Base-by-base conservation (phyloP, 768 basidiomycete species). In the Tephrocybe sp. region DNA sequence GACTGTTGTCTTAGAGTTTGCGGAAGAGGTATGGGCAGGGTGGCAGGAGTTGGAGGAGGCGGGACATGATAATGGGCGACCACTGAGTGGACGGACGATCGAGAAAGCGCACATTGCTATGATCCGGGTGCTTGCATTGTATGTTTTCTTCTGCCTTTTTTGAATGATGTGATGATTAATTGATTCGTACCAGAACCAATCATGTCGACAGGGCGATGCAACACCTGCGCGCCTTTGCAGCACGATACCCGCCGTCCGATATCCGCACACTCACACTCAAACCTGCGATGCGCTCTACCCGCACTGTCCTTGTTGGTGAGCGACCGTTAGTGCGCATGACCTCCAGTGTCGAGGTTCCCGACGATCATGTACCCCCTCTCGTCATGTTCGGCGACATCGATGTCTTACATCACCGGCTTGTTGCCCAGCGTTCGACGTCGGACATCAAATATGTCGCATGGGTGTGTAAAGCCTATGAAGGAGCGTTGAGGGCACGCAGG, bases 281-380 rank as follows among this genome's bases (percentile, higher is more conserved):
- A 58, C 77, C 72, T 2, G 63, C 67, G 7, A 67, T 84, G 45
- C 80, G 82, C 23, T 83, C 84, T 5, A 84, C 82, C 2, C 80
- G 82, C 23, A 85, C 81, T 0, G 58, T 72, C 2, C 79, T 92
- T 21, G 61, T 65, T 14, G 83, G 73, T 0, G 61, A 72, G 1
- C 77, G 83, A 12, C 89, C 90, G 3, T 66, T 93, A 25, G 86
- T 96, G 18, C 84, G 90, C 18, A 72, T 91, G 57, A 81, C 80
- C 2, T 77, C 84, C 4, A 65, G 69, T 0, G 67, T 73, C 2
- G 80, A 83, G 15, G 74, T 87, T 3, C 78, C 81, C 1, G 94
- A 97, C 62, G 87, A 92, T 58, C 63, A 77, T 20, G 85, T 97
- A 5, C 90, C 93, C 0, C 93, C 93, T 0, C 65, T 93, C 34